A percentile compares a stretch with the other conserved stretches of the same genome.
phyloP scores from a whole-genome alignment of 768 basidiomycete species.

The Clitopilus hobsonii region DNA sequence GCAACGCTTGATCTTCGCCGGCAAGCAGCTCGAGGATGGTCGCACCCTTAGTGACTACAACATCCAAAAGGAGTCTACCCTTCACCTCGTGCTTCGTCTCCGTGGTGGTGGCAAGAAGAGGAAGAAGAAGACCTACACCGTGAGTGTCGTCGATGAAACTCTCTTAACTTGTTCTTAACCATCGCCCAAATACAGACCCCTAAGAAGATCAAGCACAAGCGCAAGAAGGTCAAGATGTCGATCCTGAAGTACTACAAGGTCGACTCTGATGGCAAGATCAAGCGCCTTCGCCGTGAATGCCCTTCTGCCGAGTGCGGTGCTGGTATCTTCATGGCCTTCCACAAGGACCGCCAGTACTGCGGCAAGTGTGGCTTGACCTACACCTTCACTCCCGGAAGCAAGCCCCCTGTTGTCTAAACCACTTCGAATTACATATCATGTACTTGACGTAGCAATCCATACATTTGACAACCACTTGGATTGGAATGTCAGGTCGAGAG shows the following conservation, averaged over 20 bases:
- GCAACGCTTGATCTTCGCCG: conserved; percentile 98
- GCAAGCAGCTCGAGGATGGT: conserved; percentile 99
- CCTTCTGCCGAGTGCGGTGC: conserved; percentile 79
- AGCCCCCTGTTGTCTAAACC: conserved; percentile 69
- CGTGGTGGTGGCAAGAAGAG: conserved; percentile 99
- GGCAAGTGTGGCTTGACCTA: conserved; percentile 91
- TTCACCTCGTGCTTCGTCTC: conserved; percentile 94
- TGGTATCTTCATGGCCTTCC: conserved; percentile 96
- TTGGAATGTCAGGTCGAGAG: too few species aligned
- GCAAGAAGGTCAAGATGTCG: conserved; percentile 99
- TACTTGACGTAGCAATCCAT: background rate
- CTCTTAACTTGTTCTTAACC: background rate
- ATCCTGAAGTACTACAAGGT: conserved; percentile 99
- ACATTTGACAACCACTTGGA: too few species aligned
- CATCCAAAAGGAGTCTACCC: conserved; percentile 99
- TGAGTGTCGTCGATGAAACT: conserved; percentile 34
- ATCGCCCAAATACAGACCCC: conserved; percentile 66
- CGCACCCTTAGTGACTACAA: conserved; percentile 94
- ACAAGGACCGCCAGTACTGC: conserved; percentile 97
- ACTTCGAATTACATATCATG: background rate
- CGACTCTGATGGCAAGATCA: conserved; percentile 99
- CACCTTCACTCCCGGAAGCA: conserved; percentile 76
- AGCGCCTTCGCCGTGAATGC: conserved; percentile 97
- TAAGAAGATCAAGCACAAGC: conserved; percentile 99
- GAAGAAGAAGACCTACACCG: conserved; percentile 99